Evolutionary conservation across 257 asterid genomes (phyloP).

Genomic region (Lycium ferocissimum): DNA sequence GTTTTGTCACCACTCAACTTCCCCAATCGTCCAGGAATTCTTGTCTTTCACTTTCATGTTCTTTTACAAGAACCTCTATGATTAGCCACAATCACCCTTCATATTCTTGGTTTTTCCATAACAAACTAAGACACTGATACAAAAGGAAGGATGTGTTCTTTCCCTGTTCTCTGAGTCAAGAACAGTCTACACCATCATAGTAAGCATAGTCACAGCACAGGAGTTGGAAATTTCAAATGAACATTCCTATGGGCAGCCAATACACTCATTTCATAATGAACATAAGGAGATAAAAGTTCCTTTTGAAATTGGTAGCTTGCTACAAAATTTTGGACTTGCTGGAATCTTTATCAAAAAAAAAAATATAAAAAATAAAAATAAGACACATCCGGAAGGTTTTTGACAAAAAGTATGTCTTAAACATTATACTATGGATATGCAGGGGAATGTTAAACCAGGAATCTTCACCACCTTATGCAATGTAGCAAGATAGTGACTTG

Average conservation of each 20-base stretch:
- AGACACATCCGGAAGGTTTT: background rate
- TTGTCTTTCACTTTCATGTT: background rate
- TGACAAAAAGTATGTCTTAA: background rate
- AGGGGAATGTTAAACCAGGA: background rate
- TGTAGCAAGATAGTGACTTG: background rate
- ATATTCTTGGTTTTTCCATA: background rate
- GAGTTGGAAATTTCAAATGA: constrained; percentile 4
- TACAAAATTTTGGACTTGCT: background rate
- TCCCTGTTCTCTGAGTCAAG: background rate
- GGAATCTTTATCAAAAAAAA: constrained; percentile 3
- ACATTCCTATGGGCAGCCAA: background rate
- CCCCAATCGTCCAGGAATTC: background rate
- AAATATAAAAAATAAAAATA: too few species aligned
- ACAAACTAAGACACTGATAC: constrained; percentile 6
- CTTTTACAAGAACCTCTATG: constrained; percentile 20
- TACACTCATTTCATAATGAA: constrained; percentile 5
- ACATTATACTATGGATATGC: background rate
- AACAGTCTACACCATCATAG: constrained; percentile 8
- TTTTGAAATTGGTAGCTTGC: background rate
- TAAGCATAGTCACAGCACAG: background rate
- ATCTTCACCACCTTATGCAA: background rate
- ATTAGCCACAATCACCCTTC: background rate
- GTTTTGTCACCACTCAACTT: constrained; percentile 2
- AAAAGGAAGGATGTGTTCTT: background rate
- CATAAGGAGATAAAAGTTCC: background rate